Base-by-base conservation (phyloP, 1,284 basidiomycete species). In the Irpex rosettiformis region DNA sequence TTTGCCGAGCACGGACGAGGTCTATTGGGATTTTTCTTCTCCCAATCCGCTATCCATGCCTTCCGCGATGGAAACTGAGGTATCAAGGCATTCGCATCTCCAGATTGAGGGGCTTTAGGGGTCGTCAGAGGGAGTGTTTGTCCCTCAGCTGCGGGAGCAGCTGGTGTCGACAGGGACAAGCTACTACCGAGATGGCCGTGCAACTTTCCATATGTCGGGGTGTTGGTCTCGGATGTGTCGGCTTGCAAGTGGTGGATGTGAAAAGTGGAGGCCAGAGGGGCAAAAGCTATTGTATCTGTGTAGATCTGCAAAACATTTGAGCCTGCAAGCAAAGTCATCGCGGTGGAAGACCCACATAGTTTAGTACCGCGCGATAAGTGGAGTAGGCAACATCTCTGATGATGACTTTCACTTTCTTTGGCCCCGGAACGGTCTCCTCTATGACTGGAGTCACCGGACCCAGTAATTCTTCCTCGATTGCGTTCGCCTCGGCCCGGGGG, bases 1-100 rank as follows among this genome's bases (percentile, higher is more conserved):
- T 95, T 95, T 8, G 93, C 91, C 22, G 89, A 92, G 66, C 91
- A 92, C 0, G 93, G 93, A n/a, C 80, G 76, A 0, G 90, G 89
- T 42, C 82, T 77, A 13, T 80, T 81, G 2, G 81, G 81, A 67
- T 88, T 81, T 57, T 72, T 73, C 57, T 72, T 72, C 65, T 79
- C 77, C 88, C 88, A 91, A 52, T 81, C 79, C 60, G 72, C 75
- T 37, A 90, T 81, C 89, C 89, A 91, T 56, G 86, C 81, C 60
- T 73, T 75, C 58, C 88, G 73, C 18, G 83, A 77, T 1, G 71
- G 70, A 3, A 78, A 72, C 6, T 76, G 33, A 4, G 55, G 47
- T 40, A 52, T 55, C 18, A 64, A 62, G 27, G 53, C 45, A 11
- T 62, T 59, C 45, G 65, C 56, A 60, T 60, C 11, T 62, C 55